A percentile compares a stretch with the other conserved stretches of the same genome.
These are phyloP conservation scores for Raphidocelis subcapitata DNA, from an alignment of 139 green algal species.

Conservation along the genomic window DNA sequence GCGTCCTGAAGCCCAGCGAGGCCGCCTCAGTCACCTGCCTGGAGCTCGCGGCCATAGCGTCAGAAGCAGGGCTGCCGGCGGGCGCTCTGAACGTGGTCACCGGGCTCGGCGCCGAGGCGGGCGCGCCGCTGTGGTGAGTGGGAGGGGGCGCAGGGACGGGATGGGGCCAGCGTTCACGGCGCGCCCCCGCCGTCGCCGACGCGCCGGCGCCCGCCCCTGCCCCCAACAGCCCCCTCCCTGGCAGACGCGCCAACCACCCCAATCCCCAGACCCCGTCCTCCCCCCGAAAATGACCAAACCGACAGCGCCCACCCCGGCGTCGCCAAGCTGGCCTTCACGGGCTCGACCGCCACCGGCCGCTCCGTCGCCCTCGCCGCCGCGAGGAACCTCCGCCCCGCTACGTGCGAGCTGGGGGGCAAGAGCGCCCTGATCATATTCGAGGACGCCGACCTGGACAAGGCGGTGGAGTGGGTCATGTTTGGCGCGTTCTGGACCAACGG, in stretches of 20 bases:
- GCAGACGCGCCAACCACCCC: no score
- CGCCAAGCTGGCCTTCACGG: conserved; percentile 91
- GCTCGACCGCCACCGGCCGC: conserved; percentile 66
- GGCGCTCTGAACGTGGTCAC: conserved; percentile 84
- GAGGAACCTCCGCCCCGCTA: conserved; percentile 64
- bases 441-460: conserved; percentile 82
- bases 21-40: conserved; percentile 80
- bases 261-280: no score
- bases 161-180: no score
- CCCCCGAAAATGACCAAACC: no score
- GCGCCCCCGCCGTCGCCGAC: no score
- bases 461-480: conserved; percentile 93
- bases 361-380: conserved; percentile 66
- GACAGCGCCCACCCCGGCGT: conserved; percentile 61
- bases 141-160: no score
- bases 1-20: conserved; percentile 85
- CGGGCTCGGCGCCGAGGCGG: conserved; percentile 53
- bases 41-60: conserved; percentile 74
- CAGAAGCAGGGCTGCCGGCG: conserved; percentile 64
- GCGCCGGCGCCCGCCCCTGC: no score
- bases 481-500: conserved; percentile 77
- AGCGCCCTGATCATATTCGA: conserved; percentile 87
- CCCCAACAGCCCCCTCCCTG: no score
- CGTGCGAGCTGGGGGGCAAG: conserved; percentile 88
- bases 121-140: conserved; percentile 54